Evolutionary conservation across 768 basidiomycete genomes (phyloP).

Genomic region (Lentinula raphanica): DNA sequence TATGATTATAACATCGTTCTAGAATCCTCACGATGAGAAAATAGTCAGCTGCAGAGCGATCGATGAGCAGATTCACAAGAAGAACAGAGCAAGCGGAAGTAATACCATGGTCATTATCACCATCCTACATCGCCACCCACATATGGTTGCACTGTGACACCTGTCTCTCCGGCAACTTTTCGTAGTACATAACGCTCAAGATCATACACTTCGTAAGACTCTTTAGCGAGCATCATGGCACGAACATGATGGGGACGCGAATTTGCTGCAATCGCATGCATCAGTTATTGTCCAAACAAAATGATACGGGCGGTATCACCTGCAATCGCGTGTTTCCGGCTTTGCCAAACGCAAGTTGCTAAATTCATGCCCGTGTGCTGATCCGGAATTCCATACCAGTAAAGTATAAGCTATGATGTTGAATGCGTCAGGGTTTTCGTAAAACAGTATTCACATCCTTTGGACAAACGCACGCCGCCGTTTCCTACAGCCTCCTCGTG

Average conservation of each 20-base stretch:
- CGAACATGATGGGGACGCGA: conserved; percentile 73
- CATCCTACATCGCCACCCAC: conserved; percentile 64
- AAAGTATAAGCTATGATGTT: conserved; percentile 70
- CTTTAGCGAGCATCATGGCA: conserved; percentile 77
- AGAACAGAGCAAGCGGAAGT: background rate
- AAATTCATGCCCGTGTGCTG: conserved; percentile 76
- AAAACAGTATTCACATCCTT: background rate
- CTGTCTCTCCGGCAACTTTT: conserved; percentile 57
- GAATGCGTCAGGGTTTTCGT: conserved; percentile 9
- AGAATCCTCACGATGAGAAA: too few species aligned
- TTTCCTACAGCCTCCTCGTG: conserved; percentile 91
- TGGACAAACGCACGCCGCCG: conserved; percentile 58
- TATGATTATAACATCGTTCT: too few species aligned
- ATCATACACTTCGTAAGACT: conserved; percentile 72
- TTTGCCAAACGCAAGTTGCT: conserved; percentile 95
- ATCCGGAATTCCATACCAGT: conserved; percentile 91
- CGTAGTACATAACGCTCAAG: conserved; percentile 71
- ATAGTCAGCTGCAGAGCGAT: background rate
- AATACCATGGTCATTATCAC: conserved; percentile 27
- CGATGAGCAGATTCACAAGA: too few species aligned
- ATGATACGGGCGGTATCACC: conserved; percentile 28
- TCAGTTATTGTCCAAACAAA: background rate
- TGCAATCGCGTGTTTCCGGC: conserved; percentile 73
- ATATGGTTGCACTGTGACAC: conserved; percentile 57
- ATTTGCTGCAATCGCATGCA: conserved; percentile 65